phyloP scores from a whole-genome alignment of 1,284 basidiomycete species.

The Violaceomyces palustris region DNA sequence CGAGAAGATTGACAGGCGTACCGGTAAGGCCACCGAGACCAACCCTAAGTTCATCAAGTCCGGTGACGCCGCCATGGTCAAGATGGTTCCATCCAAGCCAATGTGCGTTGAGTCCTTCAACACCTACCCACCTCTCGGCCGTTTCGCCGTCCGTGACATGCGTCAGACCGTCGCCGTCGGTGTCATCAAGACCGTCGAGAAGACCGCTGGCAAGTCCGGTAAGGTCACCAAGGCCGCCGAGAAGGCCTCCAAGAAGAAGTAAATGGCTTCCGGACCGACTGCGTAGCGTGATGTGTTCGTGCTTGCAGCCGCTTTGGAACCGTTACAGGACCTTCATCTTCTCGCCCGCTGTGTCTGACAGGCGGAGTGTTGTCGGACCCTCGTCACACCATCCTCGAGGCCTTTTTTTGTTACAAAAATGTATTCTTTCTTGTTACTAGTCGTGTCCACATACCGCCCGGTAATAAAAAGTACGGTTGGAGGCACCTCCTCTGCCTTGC shows the following conservation, averaged over 20 bases:
- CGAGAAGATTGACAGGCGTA: slow-evolving; percentile 95
- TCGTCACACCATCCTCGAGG: too few species aligned
- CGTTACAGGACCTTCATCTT: too few species aligned
- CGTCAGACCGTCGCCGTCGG: slow-evolving; percentile 65
- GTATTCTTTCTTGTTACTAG: too few species aligned
- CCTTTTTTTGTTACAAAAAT: too few species aligned
- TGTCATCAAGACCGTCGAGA: slow-evolving; percentile 70
- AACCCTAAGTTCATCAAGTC: slow-evolving; percentile 78
- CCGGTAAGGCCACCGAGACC: slow-evolving; percentile 84
- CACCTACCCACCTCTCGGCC: slow-evolving; percentile 98
- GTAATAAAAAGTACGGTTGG: too few species aligned
- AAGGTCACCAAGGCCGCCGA: slow-evolving; percentile 89
- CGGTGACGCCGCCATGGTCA: slow-evolving; percentile 78
- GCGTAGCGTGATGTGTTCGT: background rate
- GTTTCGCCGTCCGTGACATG: slow-evolving; percentile 69
- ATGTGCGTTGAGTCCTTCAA: slow-evolving; percentile 98
- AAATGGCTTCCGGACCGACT: too few species aligned
- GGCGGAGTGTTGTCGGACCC: too few species aligned
- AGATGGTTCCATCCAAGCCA: slow-evolving; percentile 92
- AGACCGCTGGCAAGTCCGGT: slow-evolving; percentile 36
- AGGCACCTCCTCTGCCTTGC: too few species aligned
- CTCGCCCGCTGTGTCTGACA: too few species aligned
- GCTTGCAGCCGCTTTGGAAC: too few species aligned
- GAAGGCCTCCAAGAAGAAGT: slow-evolving; percentile 64
- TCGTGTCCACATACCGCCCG: too few species aligned